Conservation (phyloP, 2,329 filamentous ascomycete genomes). For the Aspergillus chevalieri region DNA sequence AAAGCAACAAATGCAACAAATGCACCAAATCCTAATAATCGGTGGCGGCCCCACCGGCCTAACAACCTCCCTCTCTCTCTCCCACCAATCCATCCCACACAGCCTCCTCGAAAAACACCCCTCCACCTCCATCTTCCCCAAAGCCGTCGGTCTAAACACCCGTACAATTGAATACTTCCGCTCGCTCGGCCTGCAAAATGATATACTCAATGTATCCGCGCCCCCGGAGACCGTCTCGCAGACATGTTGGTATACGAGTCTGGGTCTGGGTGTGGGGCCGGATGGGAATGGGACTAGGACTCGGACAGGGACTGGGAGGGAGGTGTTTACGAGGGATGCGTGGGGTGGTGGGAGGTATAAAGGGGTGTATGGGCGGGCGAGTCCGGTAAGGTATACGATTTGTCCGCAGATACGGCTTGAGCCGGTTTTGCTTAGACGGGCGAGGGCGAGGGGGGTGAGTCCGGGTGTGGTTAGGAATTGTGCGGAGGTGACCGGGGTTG, state of each 20-base stretch:
- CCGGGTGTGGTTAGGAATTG: conserved; percentile 21
- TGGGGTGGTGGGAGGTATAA: conserved; percentile 23
- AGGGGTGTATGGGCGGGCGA: conserved; percentile 18
- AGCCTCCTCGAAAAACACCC: conserved; percentile 26
- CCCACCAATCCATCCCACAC: conserved; percentile 20
- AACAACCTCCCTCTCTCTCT: conserved; percentile 24
- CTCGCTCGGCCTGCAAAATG: conserved; percentile 24
- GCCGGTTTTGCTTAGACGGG: conserved; percentile 25
- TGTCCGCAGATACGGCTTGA: conserved; percentile 34
- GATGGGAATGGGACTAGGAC: conserved; percentile 9
- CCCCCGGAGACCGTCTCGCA: conserved; percentile 21
- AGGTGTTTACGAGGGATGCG: conserved; percentile 23
- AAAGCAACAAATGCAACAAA: neutral
- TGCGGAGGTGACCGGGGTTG: conserved; percentile 19
- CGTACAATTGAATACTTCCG: conserved; percentile 19
- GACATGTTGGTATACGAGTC: conserved; percentile 20
- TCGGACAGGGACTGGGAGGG: neutral
- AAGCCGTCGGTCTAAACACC: conserved; percentile 27
- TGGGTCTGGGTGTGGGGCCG: conserved; percentile 27
- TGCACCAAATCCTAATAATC: conserved; percentile 12
- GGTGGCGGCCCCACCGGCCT: conserved; percentile 28
- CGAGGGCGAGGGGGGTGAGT: conserved; percentile 20
- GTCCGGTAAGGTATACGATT: conserved; percentile 22
- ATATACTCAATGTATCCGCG: conserved; percentile 15
- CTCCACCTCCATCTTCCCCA: conserved; percentile 28